Evolutionary conservation across 495 filamentous ascomycete genomes (phyloP).

Genomic region (Penicillium psychrofluorescens): DNA sequence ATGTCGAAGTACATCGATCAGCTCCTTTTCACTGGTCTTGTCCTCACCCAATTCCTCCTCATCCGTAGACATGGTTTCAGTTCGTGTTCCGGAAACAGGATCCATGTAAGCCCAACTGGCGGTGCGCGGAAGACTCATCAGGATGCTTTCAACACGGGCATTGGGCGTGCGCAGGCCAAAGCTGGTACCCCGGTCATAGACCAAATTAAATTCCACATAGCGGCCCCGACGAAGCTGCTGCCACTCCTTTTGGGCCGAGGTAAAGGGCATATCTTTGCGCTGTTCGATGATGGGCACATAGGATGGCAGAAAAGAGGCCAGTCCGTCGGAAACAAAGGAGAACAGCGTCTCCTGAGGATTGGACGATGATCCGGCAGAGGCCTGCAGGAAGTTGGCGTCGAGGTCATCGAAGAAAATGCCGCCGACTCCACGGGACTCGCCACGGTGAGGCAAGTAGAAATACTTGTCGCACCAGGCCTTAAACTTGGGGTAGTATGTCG

Average conservation of each 20-base stretch:
- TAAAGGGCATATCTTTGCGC: constrained; percentile 87
- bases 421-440: constrained; percentile 82
- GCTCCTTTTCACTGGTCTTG: constrained; percentile 51
- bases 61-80: constrained; percentile 21
- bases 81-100: constrained; percentile 39
- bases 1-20: constrained; percentile 76
- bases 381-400: constrained; percentile 55
- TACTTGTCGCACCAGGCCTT: constrained; percentile 99
- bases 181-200: constrained; percentile 91
- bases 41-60: constrained; percentile 37
- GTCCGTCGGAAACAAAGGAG: constrained; percentile 77
- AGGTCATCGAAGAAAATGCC: constrained; percentile 99
- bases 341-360: constrained; percentile 89
- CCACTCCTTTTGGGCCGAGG: constrained; percentile 82
- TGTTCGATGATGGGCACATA: constrained; percentile 84
- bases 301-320: constrained; percentile 81
- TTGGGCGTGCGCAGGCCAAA: constrained; percentile 93
- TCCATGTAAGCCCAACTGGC: constrained; percentile 97
- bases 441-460: constrained; percentile 87
- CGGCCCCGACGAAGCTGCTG: constrained; percentile 87
- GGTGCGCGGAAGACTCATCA: constrained; percentile 94
- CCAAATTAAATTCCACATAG: constrained; percentile 98
- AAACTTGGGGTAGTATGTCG: constrained; percentile 87
- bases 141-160: constrained; percentile 86
- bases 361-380: constrained; percentile 43